These are phyloP conservation scores for Chenopodium quinoa DNA, from an alignment of 148 eudicot species.

Conservation along the genomic window DNA sequence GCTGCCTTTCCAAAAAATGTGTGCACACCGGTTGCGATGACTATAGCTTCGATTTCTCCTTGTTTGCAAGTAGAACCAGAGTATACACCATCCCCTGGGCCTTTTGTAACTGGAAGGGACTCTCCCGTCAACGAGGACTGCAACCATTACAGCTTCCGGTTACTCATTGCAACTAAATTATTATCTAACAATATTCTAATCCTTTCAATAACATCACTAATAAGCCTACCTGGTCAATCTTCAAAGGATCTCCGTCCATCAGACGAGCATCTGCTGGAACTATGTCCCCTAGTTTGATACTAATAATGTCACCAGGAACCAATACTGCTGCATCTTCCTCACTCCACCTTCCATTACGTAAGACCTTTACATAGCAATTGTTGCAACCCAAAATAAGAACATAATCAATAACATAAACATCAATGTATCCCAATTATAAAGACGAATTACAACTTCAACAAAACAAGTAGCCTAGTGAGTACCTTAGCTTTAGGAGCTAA, in stretches of 20 bases:
- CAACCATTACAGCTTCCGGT: conserved; percentile 26
- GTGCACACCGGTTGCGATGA: conserved; percentile 97
- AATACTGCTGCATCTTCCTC: conserved; percentile 89
- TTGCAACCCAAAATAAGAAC: background rate
- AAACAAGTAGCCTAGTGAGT: background rate
- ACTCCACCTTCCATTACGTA: conserved; percentile 87
- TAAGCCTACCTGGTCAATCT: conserved; percentile 81
- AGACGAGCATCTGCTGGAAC: conserved; percentile 98
- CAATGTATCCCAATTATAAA: background rate
- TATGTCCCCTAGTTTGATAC: conserved; percentile 93
- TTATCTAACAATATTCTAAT: background rate
- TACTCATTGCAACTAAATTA: background rate
- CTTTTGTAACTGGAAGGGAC: conserved; percentile 97
- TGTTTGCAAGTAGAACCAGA: conserved; percentile 99
- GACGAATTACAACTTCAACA: background rate
- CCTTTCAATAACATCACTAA: background rate
- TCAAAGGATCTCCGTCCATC: conserved; percentile 94
- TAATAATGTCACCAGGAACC: conserved; percentile 92
- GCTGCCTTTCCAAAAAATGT: conserved; percentile 99
- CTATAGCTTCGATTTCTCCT: conserved; percentile 95
- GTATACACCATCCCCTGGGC: conserved; percentile 95
- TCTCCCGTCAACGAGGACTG: conserved; percentile 98
- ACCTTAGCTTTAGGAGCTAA: conserved; percentile 99
- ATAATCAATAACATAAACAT: background rate
- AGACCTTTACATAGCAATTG: conserved; percentile 46